phyloP scores from a whole-genome alignment of 371 early-diverging fungal genomes.

The Apophysomyces variabilis region DNA sequence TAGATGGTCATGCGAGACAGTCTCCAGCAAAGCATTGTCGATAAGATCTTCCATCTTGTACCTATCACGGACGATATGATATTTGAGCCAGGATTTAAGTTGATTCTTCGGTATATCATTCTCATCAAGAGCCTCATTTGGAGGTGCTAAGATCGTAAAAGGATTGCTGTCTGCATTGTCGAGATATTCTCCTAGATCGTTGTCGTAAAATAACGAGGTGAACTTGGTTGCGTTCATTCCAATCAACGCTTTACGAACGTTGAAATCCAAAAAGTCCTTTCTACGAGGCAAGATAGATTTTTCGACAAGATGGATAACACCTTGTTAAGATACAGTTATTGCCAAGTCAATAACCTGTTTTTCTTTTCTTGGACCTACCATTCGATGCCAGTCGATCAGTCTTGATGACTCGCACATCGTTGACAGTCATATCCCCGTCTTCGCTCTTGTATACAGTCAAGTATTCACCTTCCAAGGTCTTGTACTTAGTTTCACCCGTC shows the following conservation, averaged over 20 bases:
- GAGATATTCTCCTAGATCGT: conserved; percentile 49
- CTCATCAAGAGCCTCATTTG: conserved; percentile 39
- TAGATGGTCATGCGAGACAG: conserved; percentile 44
- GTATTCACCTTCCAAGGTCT: conserved; percentile 40
- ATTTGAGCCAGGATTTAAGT: conserved; percentile 41
- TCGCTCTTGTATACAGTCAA: conserved; percentile 30
- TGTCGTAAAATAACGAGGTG: conserved; percentile 45
- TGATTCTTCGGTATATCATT: conserved; percentile 21
- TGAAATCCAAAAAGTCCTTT: conserved; percentile 19
- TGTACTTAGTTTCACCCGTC: conserved; percentile 17
- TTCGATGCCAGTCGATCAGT: conserved; percentile 46
- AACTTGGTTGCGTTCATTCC: conserved; percentile 57
- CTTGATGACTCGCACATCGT: conserved; percentile 28
- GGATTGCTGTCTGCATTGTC: conserved; percentile 34
- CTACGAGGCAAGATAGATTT: conserved; percentile 20
- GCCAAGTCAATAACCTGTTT: too few species aligned
- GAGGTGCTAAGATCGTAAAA: conserved; percentile 56
- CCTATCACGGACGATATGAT: conserved; percentile 54
- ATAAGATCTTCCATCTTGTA: conserved; percentile 30
- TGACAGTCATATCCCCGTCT: conserved; percentile 31
- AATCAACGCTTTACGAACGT: conserved; percentile 23
- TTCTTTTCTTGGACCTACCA: conserved; percentile 26
- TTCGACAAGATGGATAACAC: conserved; percentile 28
- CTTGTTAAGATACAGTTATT: conserved; percentile 5
- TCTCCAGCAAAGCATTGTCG: conserved; percentile 50